phyloP scores from a whole-genome alignment of 2,329 filamentous ascomycete species.

The Biscogniauxia sp. region DNA sequence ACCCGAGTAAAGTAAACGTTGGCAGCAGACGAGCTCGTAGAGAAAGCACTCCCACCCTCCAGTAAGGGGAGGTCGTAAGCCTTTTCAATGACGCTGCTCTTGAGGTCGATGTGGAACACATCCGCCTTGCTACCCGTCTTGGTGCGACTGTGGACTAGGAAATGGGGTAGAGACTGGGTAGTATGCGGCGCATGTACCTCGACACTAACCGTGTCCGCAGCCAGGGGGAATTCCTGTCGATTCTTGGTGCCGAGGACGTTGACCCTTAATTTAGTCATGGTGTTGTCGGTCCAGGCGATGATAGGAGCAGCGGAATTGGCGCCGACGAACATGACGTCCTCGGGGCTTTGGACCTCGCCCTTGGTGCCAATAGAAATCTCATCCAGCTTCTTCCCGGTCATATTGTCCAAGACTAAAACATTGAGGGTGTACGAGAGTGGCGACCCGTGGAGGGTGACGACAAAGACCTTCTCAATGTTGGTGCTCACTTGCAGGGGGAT shows the following conservation, averaged over 20 bases:
- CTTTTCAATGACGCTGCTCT: slow-evolving; percentile 66
- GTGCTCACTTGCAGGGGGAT: slow-evolving; percentile 72
- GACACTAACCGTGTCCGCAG: slow-evolving; percentile 47
- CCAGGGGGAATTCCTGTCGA: slow-evolving; percentile 53
- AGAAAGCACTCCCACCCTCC: slow-evolving; percentile 70
- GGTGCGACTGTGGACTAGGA: slow-evolving; percentile 79
- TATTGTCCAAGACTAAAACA: slow-evolving; percentile 69
- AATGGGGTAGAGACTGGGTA: slow-evolving; percentile 72
- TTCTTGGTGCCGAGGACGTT: slow-evolving; percentile 65
- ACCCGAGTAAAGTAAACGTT: slow-evolving; percentile 89
- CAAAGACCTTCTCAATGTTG: slow-evolving; percentile 69
- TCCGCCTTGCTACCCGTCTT: slow-evolving; percentile 73
- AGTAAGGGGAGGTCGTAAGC: slow-evolving; percentile 77
- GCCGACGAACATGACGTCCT: slow-evolving; percentile 71
- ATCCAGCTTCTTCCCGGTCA: slow-evolving; percentile 69
- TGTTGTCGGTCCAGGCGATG: slow-evolving; percentile 70
- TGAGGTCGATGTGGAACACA: slow-evolving; percentile 78
- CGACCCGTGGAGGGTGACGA: slow-evolving; percentile 70
- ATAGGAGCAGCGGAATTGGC: slow-evolving; percentile 73
- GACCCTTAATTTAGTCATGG: slow-evolving; percentile 61
- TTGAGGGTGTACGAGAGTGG: slow-evolving; percentile 73
- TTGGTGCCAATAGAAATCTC: slow-evolving; percentile 73
- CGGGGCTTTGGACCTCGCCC: slow-evolving; percentile 62
- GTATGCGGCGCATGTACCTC: slow-evolving; percentile 73
- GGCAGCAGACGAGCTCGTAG: slow-evolving; percentile 71